Evolutionary conservation across 1,284 basidiomycete species (phyloP).

Genomic region (Cutaneotrichosporon spelunceum): DNA sequence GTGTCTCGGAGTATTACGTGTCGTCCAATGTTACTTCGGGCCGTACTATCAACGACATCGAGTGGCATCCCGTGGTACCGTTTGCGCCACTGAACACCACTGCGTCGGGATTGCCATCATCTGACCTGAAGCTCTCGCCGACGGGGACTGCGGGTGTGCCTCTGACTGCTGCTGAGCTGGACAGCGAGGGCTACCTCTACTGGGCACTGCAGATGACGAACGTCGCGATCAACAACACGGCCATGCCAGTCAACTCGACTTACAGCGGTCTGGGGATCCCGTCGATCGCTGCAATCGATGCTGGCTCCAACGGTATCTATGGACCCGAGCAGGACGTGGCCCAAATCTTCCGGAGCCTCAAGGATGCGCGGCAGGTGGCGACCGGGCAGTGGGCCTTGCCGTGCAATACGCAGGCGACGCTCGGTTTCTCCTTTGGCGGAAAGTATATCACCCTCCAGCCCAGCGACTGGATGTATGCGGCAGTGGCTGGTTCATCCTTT

Average conservation of each 20-base stretch:
- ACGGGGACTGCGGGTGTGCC: background rate
- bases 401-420: slow-evolving; percentile 63
- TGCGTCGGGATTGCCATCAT: background rate
- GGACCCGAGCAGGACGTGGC: slow-evolving; percentile 77
- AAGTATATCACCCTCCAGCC: slow-evolving; percentile 67
- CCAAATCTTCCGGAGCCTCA: slow-evolving; percentile 62
- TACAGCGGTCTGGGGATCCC: slow-evolving; percentile 61
- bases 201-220: slow-evolving; percentile 68
- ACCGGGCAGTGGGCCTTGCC: slow-evolving; percentile 77
- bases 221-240: slow-evolving; percentile 64
- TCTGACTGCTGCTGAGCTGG: slow-evolving; percentile 22
- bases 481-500: slow-evolving; percentile 61
- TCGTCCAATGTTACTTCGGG: slow-evolving; percentile 22
- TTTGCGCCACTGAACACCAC: slow-evolving; percentile 26
- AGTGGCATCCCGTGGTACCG: slow-evolving; percentile 42
- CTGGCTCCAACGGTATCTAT: slow-evolving; percentile 73
- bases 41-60: slow-evolving; percentile 37
- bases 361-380: slow-evolving; percentile 64
- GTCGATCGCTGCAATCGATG: slow-evolving; percentile 72
- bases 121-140: background rate
- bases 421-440: slow-evolving; percentile 69
- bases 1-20: slow-evolving; percentile 39
- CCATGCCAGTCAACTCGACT: slow-evolving; percentile 61
- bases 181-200: slow-evolving; percentile 60
- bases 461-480: slow-evolving; percentile 77